Percentiles rank a stretch among this genome's conserved stretches.
phyloP scores from a whole-genome alignment of 768 basidiomycete species.

The Suillus clintonianus region DNA sequence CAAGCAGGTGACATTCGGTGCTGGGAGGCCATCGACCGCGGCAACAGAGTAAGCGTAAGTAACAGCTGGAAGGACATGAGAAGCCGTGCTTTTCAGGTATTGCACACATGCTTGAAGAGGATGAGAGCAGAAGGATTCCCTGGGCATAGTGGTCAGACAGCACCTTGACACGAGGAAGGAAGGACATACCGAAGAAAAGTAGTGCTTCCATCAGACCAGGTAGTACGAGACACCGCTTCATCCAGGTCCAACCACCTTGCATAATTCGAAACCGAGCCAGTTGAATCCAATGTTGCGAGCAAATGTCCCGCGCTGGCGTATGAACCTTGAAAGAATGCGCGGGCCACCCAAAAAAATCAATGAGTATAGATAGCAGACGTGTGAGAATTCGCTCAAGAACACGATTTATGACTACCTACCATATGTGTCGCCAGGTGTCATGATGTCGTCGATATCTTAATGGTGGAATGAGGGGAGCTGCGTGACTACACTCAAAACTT shows the following conservation, averaged over 20 bases:
- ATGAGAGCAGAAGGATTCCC: conserved; percentile 68
- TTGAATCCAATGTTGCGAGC: conserved; percentile 47
- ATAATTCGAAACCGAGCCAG: conserved; percentile 43
- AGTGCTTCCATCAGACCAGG: conserved; percentile 56
- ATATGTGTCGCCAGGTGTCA: conserved; percentile 58
- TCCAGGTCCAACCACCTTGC: conserved; percentile 73
- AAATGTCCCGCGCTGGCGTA: conserved; percentile 68
- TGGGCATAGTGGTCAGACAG: conserved; percentile 17
- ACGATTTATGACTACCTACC: conserved; percentile 37
- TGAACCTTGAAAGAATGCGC: conserved; percentile 51
- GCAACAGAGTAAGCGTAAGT: conserved; percentile 49
- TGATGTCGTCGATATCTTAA: conserved; percentile 56
- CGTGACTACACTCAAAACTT: conserved; percentile 2
- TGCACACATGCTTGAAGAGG: conserved; percentile 63
- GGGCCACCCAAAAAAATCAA: conserved; percentile 4
- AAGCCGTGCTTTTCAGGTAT: conserved; percentile 44
- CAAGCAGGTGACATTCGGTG: conserved; percentile 62
- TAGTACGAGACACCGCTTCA: conserved; percentile 53
- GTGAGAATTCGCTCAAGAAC: not conserved
- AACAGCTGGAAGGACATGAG: conserved; percentile 38
- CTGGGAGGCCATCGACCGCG: conserved; percentile 49
- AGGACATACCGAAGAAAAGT: conserved; percentile 50
- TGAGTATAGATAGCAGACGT: not conserved
- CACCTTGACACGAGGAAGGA: not conserved
- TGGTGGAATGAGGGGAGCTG: not conserved